Conservation (phyloP, 2,329 filamentous ascomycete genomes). For the Dactylellina haptotyla region DNA sequence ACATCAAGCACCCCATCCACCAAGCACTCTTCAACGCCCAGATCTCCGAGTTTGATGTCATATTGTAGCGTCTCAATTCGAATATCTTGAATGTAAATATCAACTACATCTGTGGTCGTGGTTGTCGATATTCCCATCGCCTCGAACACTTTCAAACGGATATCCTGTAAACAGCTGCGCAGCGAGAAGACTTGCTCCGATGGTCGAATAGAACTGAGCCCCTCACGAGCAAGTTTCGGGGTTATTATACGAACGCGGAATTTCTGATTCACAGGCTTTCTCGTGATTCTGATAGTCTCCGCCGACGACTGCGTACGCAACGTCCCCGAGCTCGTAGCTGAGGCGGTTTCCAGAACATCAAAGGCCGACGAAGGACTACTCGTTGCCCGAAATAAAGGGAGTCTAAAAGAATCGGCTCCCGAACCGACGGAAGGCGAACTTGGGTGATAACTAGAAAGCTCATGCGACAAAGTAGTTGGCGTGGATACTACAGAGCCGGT, state of each 20-base stretch:
- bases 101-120: background rate
- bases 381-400: background rate
- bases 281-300: background rate
- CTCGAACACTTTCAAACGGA: background rate
- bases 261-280: background rate
- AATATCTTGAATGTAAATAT: conserved; percentile 18
- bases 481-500: background rate
- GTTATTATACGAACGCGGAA: conserved; percentile 2
- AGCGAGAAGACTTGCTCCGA: background rate
- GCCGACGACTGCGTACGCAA: background rate
- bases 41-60: background rate
- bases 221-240: background rate
- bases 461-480: background rate
- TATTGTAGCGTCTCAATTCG: background rate
- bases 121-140: background rate
- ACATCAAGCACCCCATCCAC: conserved; percentile 7
- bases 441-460: background rate
- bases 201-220: background rate
- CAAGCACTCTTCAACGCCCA: background rate
- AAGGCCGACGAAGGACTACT: background rate
- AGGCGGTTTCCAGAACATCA: background rate
- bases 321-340: background rate
- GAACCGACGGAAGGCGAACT: background rate
- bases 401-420: background rate
- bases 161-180: conserved; percentile 4